Percentiles rank a stretch among this genome's conserved stretches.
Evolutionary conservation across 139 green algal species (phyloP).

Genomic region (Chlamydomonas incerta): DNA sequence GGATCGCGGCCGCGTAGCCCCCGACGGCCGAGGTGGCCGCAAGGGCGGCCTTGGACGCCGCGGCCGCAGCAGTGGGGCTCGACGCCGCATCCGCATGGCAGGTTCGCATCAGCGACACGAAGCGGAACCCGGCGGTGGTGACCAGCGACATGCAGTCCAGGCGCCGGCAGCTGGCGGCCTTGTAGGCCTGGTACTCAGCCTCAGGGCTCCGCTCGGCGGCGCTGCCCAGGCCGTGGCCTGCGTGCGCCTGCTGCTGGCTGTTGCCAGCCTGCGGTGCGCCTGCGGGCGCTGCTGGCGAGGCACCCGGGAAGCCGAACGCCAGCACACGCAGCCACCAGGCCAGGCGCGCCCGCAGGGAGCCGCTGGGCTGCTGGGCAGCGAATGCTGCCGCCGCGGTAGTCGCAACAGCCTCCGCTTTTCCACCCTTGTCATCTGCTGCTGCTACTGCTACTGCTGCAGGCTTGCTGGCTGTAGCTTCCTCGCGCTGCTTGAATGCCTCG

Average conservation of each 20-base stretch:
- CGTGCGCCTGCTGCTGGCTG: no score
- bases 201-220: neutral
- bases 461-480: no score
- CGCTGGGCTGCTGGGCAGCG: neutral
- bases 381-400: no score
- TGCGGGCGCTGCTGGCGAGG: neutral
- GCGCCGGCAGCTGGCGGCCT: neutral
- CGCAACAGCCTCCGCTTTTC: neutral
- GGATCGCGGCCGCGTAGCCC: no score
- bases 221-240: no score
- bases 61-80: neutral
- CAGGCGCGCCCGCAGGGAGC: neutral
- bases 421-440: no score
- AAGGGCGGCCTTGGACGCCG: neutral
- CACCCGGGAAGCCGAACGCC: neutral
- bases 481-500: no score
- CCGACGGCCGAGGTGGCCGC: neutral
- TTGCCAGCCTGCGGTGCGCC: no score
- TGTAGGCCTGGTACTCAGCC: neutral
- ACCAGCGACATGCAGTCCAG: neutral
- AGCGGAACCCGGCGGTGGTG: neutral
- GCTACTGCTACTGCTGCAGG: no score
- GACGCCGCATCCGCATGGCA: neutral
- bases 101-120: neutral
- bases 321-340: neutral